Conservation (phyloP, 2,329 filamentous ascomycete species). For the Colletotrichum sojae region DNA sequence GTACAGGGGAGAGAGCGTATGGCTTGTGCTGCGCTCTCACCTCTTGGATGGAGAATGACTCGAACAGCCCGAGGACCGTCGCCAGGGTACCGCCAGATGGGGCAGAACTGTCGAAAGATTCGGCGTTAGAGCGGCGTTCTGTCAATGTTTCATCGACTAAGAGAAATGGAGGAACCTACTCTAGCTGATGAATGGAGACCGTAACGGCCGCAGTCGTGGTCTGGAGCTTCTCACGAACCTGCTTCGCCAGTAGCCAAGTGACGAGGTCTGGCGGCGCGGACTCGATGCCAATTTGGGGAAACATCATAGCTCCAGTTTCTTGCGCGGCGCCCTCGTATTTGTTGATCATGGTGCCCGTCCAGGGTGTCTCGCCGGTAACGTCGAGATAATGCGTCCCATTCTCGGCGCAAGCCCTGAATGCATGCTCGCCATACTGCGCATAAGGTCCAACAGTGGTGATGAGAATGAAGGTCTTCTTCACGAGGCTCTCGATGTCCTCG, state of each 20-base stretch:
- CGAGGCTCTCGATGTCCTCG: conserved; percentile 61
- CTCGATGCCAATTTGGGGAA: conserved; percentile 75
- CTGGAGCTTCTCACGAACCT: conserved; percentile 64
- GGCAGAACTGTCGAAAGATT: conserved; percentile 52
- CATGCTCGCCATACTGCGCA: conserved; percentile 67
- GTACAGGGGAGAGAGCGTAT: conserved; percentile 71
- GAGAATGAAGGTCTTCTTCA: conserved; percentile 69
- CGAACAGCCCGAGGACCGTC: conserved; percentile 74
- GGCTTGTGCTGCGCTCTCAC: conserved; percentile 62
- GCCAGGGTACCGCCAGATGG: conserved; percentile 78
- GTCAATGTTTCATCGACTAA: conserved; percentile 11
- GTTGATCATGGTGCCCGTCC: conserved; percentile 71
- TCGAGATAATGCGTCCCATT: conserved; percentile 76
- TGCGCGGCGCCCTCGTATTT: conserved; percentile 70
- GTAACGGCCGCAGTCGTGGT: conserved; percentile 68
- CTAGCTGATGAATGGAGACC: conserved; percentile 61
- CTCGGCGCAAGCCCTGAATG: conserved; percentile 73
- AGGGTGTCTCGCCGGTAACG: conserved; percentile 73
- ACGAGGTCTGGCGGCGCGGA: conserved; percentile 73
- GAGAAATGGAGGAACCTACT: conserved; percentile 48
- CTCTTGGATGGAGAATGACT: conserved; percentile 65
- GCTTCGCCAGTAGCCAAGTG: conserved; percentile 66
- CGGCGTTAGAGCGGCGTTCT: conserved; percentile 25
- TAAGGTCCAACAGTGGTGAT: conserved; percentile 75
- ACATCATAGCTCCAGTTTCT: conserved; percentile 68